Evolutionary conservation across 345 rosid genomes (phyloP), one percentile per base, ranked within the genome.

Genomic region (Pistacia vera): DNA sequence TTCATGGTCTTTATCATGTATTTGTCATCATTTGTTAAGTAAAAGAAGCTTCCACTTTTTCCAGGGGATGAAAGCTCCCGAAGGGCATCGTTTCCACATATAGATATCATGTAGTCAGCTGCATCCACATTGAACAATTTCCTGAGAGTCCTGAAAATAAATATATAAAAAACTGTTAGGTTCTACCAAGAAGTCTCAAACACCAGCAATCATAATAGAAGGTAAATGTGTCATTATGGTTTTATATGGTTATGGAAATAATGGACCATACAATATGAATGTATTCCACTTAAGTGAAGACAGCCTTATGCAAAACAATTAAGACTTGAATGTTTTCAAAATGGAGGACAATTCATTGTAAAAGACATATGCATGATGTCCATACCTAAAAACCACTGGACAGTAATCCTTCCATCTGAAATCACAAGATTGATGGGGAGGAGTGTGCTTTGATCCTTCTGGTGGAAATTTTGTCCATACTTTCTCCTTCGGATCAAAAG

Each of bases 1-100:
- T 88, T 96, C 92, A 96, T 85, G 3, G 99, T 96, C 87, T 96
- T 96, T 66, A 96, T 94, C 99, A 96, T 96, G 89, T 96, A 96
- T 8, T 90, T 87, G 66, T 97, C 97, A 79, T 97, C 99, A 63
- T 90, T 85, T 36, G 98, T 97, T 65, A 97, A 77, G 85, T 94
- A 97, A 83, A 97, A 97, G 75, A 94, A 97, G 75, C 97, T 92
- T 75, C 98, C 98, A 81, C 99, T 97, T 85, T 97, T 97, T 51
- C 99, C 98, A 5, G 99, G 98, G 54, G 98, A 97, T 44, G 98
- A 94, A 62, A 97, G 94, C 87, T 97, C 99, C 70, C 99, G 88
- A 70, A 97, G 97, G 1, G 97, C 99, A 70, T 94, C 97, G 63
- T 94, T 88, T 44, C 98, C 98, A 72, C 99, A 97, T 66, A 97